phyloP scores from a whole-genome alignment of 306 rosid genomes.

The Fragaria nilgerrensis region DNA sequence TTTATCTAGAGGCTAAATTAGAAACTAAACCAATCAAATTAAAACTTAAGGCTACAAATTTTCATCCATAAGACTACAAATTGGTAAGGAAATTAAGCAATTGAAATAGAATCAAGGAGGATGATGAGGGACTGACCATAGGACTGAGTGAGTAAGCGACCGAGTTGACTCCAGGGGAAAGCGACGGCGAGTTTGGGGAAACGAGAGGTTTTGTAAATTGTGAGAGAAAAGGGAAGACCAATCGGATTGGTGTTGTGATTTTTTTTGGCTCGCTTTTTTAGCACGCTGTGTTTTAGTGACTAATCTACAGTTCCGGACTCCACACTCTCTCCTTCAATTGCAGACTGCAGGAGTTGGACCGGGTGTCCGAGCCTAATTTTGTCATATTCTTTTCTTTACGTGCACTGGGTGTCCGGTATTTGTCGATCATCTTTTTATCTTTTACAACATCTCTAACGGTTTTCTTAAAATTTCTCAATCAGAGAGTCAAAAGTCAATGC shows the following conservation, averaged over 20 bases:
- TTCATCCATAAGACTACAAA: neutral
- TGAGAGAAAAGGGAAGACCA: neutral
- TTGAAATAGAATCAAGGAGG: neutral
- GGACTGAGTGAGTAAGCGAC: constrained; percentile 25
- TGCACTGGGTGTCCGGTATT: too few species aligned
- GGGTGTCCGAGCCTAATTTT: too few species aligned
- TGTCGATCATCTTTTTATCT: too few species aligned
- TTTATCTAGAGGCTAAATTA: constrained; percentile 13
- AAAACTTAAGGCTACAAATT: neutral
- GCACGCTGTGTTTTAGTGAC: constrained; percentile 39
- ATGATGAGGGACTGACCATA: constrained; percentile 60
- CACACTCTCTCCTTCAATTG: constrained; percentile 2
- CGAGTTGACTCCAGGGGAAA: constrained; percentile 47
- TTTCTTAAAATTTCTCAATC: too few species aligned
- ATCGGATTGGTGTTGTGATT: constrained; percentile 11
- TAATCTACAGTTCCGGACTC: constrained; percentile 39
- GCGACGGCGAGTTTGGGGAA: constrained; percentile 20
- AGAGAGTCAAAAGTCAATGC: too few species aligned
- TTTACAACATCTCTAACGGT: too few species aligned
- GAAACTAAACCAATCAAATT: constrained; percentile 6
- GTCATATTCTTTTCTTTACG: too few species aligned
- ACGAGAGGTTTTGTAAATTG: neutral
- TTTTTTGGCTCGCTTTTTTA: constrained; percentile 48
- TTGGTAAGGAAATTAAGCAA: neutral
- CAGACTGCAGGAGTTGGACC: constrained; percentile 5